A percentile compares a stretch with the other conserved stretches of the same genome.
Conservation (phyloP, 345 rosid species). For the Melastoma malabathricum region DNA sequence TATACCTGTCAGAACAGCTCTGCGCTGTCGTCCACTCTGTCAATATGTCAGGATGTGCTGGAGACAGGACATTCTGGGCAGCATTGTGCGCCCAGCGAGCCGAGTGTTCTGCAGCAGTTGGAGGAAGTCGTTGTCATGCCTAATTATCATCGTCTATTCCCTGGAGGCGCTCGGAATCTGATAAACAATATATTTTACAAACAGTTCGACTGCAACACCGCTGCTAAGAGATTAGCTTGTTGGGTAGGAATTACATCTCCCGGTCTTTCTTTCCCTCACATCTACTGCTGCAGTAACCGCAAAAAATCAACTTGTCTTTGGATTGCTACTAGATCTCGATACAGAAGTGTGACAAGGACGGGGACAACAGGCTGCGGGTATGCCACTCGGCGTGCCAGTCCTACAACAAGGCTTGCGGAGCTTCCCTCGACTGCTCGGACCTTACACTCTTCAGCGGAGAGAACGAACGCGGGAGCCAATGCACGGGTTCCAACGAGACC, state of each 20-base stretch:
- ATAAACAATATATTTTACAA: slow-evolving; percentile 60
- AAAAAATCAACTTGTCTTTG: too few species aligned
- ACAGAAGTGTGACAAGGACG: slow-evolving; percentile 85
- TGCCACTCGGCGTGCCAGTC: slow-evolving; percentile 92
- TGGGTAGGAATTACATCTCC: slow-evolving; percentile 39
- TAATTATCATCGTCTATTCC: slow-evolving; percentile 78
- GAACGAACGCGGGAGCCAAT: slow-evolving; percentile 64
- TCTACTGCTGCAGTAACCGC: too few species aligned
- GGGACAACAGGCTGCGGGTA: slow-evolving; percentile 88
- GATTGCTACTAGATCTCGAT: slow-evolving; percentile 72
- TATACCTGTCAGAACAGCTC: slow-evolving; percentile 96
- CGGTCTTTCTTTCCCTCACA: too few species aligned
- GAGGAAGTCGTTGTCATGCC: slow-evolving; percentile 98
- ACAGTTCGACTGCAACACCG: slow-evolving; percentile 56
- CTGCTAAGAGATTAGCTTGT: slow-evolving; percentile 89
- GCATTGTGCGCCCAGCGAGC: slow-evolving; percentile 93
- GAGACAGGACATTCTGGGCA: slow-evolving; percentile 62
- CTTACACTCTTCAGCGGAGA: slow-evolving; percentile 83
- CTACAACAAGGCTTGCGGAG: slow-evolving; percentile 84
- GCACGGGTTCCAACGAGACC: slow-evolving; percentile 68
- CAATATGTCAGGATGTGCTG: slow-evolving; percentile 76
- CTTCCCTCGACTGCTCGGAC: slow-evolving; percentile 90
- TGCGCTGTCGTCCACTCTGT: slow-evolving; percentile 53
- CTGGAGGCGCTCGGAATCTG: slow-evolving; percentile 75
- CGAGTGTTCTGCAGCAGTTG: slow-evolving; percentile 80